Base-by-base conservation (phyloP, 2,329 filamentous ascomycete species). In the Pseudohalonectria lignicola region DNA sequence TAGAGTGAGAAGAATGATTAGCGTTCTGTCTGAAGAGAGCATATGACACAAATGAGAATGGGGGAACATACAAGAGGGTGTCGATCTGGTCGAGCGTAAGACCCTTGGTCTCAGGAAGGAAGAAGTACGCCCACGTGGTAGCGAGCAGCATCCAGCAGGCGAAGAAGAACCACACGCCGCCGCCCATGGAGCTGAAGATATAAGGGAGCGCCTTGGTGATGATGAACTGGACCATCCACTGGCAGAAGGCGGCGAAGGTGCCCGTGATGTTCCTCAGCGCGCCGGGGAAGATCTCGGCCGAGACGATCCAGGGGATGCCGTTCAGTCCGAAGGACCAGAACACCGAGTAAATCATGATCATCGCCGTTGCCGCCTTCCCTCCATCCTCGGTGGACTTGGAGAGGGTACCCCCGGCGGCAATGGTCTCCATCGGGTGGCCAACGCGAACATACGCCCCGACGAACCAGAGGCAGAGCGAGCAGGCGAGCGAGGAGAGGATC, bases 151-250 rank as follows among this genome's bases (percentile, higher is more conserved):
- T 70, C 48, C 66, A 61, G 3, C 59, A 59, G 1, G 67, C 71
- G 44, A 76, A 76, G 55, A 75, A 73, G 53, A 73, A 72, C 59
- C 69, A 75, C 2, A 67, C 68, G 5, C 71, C 71, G 46, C 64
- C 74, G 17, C 57, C 55, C 9, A 66, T 18, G 1, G 55, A 56
- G 31, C 50, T 56, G 43, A 66, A 61, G 32, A 68, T 67, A 41
- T 66, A 66, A 0, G 63, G 63, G 2, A 65, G 49, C 0, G 62
- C 54, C 40, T 64, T 64, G 9, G 61, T 63, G 39, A 67, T 61
- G 41, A 55, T 52, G 37, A 66, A 66, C 31, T 64, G 61, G 4
- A 53, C 56, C n/a, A 39, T 53, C 53, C 61, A 64, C 49, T 66
- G 61, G 15, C 54, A 50, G 1, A 61, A 52, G 4, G 62, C 62